phyloP scores from a whole-genome alignment of 1,284 basidiomycete genomes.

The Xerocomus minutiporus region DNA sequence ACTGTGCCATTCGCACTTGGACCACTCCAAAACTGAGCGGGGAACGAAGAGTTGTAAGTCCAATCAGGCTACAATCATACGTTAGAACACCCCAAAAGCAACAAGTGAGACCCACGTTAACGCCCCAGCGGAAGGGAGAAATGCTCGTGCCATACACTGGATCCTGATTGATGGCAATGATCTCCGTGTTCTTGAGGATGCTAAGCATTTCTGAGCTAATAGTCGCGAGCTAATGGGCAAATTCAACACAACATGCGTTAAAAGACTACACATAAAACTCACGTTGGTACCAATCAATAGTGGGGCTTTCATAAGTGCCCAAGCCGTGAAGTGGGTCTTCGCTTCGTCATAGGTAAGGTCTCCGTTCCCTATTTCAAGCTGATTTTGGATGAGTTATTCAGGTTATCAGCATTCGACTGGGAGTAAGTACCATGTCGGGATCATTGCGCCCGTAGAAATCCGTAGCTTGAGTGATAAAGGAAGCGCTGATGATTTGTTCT shows the following conservation, averaged over 20 bases:
- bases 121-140: constrained; percentile 64
- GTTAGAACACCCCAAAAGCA: background rate
- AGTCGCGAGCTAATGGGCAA: constrained; percentile 41
- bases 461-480: constrained; percentile 41
- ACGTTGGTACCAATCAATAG: constrained; percentile 41
- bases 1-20: constrained; percentile 49
- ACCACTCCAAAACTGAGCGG: constrained; percentile 59
- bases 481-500: constrained; percentile 31
- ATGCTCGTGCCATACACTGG: constrained; percentile 54
- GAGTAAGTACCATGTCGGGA: constrained; percentile 41
- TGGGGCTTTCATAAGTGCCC: constrained; percentile 47
- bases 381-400: constrained; percentile 10
- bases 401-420: background rate
- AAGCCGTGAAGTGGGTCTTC: constrained; percentile 45
- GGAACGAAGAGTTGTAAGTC: constrained; percentile 44
- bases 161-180: constrained; percentile 67
- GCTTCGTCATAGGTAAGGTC: constrained; percentile 39
- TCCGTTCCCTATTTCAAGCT: constrained; percentile 47
- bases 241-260: constrained; percentile 18
- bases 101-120: constrained; percentile 39
- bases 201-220: constrained; percentile 45
- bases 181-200: constrained; percentile 60
- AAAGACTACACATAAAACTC: background rate
- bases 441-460: constrained; percentile 45
- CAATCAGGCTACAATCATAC: constrained; percentile 44